Evolutionary conservation across 2,329 filamentous ascomycete genomes (phyloP).

Genomic region (Mycocentrospora acerina): DNA sequence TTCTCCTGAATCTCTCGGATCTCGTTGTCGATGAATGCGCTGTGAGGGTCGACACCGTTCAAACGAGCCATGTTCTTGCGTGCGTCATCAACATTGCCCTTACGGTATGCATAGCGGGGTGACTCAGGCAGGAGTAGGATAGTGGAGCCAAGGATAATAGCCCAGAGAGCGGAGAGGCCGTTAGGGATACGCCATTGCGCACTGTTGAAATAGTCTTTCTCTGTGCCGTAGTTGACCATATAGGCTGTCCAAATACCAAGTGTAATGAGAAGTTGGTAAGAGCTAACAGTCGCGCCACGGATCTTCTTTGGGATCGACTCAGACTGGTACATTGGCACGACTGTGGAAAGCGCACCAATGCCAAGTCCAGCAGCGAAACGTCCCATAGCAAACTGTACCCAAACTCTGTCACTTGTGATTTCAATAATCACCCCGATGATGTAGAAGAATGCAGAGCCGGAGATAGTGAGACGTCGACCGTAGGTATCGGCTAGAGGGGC

Average conservation of each 20-base stretch:
- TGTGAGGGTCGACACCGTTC: conserved; percentile 57
- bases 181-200: conserved; percentile 65
- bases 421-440: conserved; percentile 67
- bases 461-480: conserved; percentile 64
- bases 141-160: conserved; percentile 54
- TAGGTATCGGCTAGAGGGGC: conserved; percentile 62
- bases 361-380: conserved; percentile 65
- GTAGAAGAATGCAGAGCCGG: conserved; percentile 62
- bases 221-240: conserved; percentile 62
- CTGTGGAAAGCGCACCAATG: conserved; percentile 64
- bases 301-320: conserved; percentile 67
- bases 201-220: conserved; percentile 51
- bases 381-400: conserved; percentile 66
- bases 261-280: conserved; percentile 70
- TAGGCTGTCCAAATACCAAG: conserved; percentile 62
- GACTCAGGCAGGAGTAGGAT: conserved; percentile 59
- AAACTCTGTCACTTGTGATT: conserved; percentile 58
- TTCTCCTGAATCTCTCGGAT: conserved; percentile 59
- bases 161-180: conserved; percentile 60
- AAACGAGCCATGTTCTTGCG: conserved; percentile 55
- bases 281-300: conserved; percentile 62
- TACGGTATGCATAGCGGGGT: conserved; percentile 59
- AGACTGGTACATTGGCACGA: conserved; percentile 62
- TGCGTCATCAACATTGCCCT: conserved; percentile 54
- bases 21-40: conserved; percentile 55